Base-by-base conservation (phyloP, 805 yeast genomes). In the Candida adriatica region DNA sequence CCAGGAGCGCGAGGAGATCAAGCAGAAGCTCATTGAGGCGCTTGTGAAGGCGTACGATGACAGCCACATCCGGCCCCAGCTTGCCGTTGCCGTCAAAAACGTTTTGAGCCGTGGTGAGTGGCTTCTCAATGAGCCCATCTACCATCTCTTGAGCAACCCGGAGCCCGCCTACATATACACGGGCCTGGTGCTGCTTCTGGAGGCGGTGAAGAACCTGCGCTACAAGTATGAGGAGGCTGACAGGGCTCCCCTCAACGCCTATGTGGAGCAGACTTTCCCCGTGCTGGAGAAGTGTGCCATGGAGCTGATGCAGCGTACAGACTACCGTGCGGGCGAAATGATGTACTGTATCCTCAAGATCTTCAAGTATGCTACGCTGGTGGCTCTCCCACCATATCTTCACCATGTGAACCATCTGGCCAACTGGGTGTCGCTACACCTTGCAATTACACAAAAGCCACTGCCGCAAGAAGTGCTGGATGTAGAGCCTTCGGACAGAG, bases 371-470 rank as follows among this genome's bases (percentile, higher is more conserved):
- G 66, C 69, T 16, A 70, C 83, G 8, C 67, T 68, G 47, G 70
- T 65, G 31, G 75, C 75, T 39, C 59, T 79, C 29, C 83, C 88
- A 1, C 64, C 53, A 15, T 72, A 71, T 39, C 62, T 72, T 31
- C 51, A 45, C 15, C 52, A 61, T 29, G 33, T 51, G 11, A 51
- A 54, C 7, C 59, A 61, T 41, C 57, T 67, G 39, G 63, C 55
- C 38, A 49, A 68, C 16, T 82, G 92, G 90, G 70, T 80, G 19
- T 71, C 73, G 28, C 64, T 82, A 43, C 88, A 80, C 53, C 72
- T 77, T 22, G 64, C 65, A 14, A 60, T 79, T 9, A 66, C 77
- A 34, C 70, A 73, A 41, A 66, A 70, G 61, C 61, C 61, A 6
- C 61, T 75, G 10, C 84, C 84, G 1, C 43, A 56, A 4, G 71